Conservation (phyloP, 164 flowering plant genomes). For the Macadamia tetraphylla region DNA sequence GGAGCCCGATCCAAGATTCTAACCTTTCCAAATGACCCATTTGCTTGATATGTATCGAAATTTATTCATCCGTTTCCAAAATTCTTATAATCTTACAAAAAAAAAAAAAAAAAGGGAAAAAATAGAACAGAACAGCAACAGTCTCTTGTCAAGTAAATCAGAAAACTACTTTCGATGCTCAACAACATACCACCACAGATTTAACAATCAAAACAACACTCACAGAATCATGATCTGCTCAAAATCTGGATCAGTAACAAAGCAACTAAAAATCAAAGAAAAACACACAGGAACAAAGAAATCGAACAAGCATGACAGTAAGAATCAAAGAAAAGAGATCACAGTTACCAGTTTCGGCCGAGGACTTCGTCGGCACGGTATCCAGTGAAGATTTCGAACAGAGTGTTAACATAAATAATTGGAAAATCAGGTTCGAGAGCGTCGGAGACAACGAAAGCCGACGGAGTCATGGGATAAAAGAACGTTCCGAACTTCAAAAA, state of each 20-base stretch:
- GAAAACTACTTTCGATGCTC: not conserved
- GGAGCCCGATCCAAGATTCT: too few species aligned
- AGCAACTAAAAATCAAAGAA: too few species aligned
- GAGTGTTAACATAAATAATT: constrained; percentile 73
- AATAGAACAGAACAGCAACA: not conserved
- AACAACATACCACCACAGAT: too few species aligned
- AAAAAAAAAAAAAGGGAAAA: too few species aligned
- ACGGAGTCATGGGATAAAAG: constrained; percentile 46
- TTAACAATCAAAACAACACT: too few species aligned
- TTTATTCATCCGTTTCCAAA: too few species aligned
- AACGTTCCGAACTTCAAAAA: constrained; percentile 30
- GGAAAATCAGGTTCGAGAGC: constrained; percentile 82
- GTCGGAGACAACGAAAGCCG: constrained; percentile 77
- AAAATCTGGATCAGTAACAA: too few species aligned
- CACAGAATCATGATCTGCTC: too few species aligned
- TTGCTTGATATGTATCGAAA: too few species aligned
- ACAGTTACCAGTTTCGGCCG: constrained; percentile 71
- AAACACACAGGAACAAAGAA: not conserved
- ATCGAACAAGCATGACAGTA: not conserved
- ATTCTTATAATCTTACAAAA: too few species aligned
- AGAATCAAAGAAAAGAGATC: not conserved
- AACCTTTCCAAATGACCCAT: too few species aligned
- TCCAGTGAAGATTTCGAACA: constrained; percentile 71
- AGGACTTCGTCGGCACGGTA: constrained; percentile 83
- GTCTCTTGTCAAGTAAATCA: not conserved